Evolutionary conservation across 2,329 filamentous ascomycete genomes (phyloP), one percentile per base, ranked within the genome.

Genomic region (Pseudogymnoascus sp.): DNA sequence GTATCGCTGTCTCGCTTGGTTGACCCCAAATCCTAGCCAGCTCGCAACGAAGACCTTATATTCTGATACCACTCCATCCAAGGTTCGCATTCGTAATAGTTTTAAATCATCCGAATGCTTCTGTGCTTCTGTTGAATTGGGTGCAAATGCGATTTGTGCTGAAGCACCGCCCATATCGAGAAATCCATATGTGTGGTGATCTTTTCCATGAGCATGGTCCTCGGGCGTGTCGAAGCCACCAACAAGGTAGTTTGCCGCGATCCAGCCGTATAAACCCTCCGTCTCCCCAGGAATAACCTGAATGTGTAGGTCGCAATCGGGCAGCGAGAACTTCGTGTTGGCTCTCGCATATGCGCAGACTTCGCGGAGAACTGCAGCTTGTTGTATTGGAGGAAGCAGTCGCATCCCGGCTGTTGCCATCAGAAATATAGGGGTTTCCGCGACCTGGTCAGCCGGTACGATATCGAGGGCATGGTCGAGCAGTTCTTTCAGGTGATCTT

Each of bases 151-250:
- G 71, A 99, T 97, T 77, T 99, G 95, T 15, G 95, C 93, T 0
- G 93, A 97, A 26, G 95, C 95, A 61, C 95, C 95, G 60, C 95
- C 95, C 96, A 99, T 99, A 73, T 99, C 95, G 65, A 99, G 79
- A 72, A 99, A 99, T 0, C 95, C 95, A 75, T 97, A 99, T 0
- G 95, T 99, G 72, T 93, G 90, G 73, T 97, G 95, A 26, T 84
- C 85, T 68, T 96, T 92, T 61, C 91, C 92, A 74, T 96, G 91
- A 62, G 85, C 79, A 70, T 96, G 90, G 13, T 85, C 77, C 60
- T 87, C 78, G 0, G 91, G 88, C 17, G 83, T 80, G 73, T 97
- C 90, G 70, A 99, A 97, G 3, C 92, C 91, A 29, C 92, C 93
- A 1, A 99, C 81, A 31, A 99, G 78, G 72, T 99, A 99, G 73